Percentiles rank a stretch among this genome's conserved stretches.
These are phyloP conservation scores for Osmanthus fragrans DNA, from an alignment of 257 asterid genomes.

Conservation along the genomic window DNA sequence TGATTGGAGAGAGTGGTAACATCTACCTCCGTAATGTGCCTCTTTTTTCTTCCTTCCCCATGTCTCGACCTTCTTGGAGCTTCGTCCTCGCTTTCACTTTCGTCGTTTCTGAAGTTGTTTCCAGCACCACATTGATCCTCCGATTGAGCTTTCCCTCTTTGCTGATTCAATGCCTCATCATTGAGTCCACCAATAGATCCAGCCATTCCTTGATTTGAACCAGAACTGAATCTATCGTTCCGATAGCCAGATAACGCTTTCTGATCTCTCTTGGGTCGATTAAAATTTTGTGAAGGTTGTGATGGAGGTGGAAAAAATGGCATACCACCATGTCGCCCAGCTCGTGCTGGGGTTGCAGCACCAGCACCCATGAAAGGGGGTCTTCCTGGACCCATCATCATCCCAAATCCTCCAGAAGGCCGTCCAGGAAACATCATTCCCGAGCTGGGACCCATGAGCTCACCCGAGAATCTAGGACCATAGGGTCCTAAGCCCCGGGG, in stretches of 20 bases:
- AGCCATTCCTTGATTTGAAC: constrained; percentile 51
- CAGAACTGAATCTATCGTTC: constrained; percentile 26
- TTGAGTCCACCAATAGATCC: constrained; percentile 36
- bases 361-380: constrained; percentile 67
- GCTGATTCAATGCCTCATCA: constrained; percentile 40
- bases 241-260: constrained; percentile 37
- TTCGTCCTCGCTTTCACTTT: constrained; percentile 79
- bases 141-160: constrained; percentile 40
- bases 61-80: constrained; percentile 94
- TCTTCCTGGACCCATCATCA: constrained; percentile 83
- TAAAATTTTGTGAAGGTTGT: constrained; percentile 46
- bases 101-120: constrained; percentile 53
- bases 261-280: constrained; percentile 53
- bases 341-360: constrained; percentile 41
- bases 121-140: constrained; percentile 49
- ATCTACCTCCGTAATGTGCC: constrained; percentile 50
- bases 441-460: constrained; percentile 57
- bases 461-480: constrained; percentile 81
- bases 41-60: constrained; percentile 82
- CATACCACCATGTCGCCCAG: constrained; percentile 52
- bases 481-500: constrained; percentile 79
- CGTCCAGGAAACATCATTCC: constrained; percentile 81
- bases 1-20: constrained; percentile 33
- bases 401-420: constrained; percentile 76
- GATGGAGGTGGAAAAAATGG: constrained; percentile 36